A percentile compares a stretch with the other conserved stretches of the same genome.
phyloP scores from a whole-genome alignment of 768 basidiomycete species.

The Dendrothele bispora region DNA sequence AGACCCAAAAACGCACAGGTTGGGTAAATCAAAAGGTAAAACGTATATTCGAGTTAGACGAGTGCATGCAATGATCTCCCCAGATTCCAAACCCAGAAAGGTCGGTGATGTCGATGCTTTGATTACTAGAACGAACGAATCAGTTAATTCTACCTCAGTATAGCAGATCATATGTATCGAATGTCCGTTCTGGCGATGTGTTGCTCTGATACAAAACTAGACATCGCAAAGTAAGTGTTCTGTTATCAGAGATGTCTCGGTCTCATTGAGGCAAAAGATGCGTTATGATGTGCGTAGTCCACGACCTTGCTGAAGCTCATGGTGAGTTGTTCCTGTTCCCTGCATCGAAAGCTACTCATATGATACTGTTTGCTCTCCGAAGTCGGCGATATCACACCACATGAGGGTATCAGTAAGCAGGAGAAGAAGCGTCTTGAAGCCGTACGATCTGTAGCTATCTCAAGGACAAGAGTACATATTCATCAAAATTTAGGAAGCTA shows the following conservation, averaged over 20 bases:
- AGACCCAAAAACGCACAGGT: slow-evolving; percentile 96
- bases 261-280: slow-evolving; percentile 45
- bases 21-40: slow-evolving; percentile 85
- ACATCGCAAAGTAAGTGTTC: slow-evolving; percentile 61
- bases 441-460: slow-evolving; percentile 38
- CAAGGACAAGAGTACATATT: slow-evolving; percentile 9
- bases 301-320: slow-evolving; percentile 96
- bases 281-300: slow-evolving; percentile 87
- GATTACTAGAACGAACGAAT: background rate
- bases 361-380: background rate
- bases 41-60: slow-evolving; percentile 4
- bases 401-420: slow-evolving; percentile 79
- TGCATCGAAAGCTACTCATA: background rate
- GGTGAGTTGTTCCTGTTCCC: slow-evolving; percentile 37
- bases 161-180: slow-evolving; percentile 96
- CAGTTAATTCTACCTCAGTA: slow-evolving; percentile 49
- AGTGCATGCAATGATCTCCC: slow-evolving; percentile 3
- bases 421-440: slow-evolving; percentile 80
- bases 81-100: slow-evolving; percentile 87
- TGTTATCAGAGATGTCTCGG: background rate
- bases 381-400: slow-evolving; percentile 94
- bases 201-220: slow-evolving; percentile 68
- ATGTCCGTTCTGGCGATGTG: slow-evolving; percentile 96
- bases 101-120: slow-evolving; percentile 31
- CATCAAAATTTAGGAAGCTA: slow-evolving; percentile 61